These are phyloP conservation scores for Cladosporium sp. DNA, from an alignment of 2,329 filamentous ascomycete genomes.

Conservation along the genomic window DNA sequence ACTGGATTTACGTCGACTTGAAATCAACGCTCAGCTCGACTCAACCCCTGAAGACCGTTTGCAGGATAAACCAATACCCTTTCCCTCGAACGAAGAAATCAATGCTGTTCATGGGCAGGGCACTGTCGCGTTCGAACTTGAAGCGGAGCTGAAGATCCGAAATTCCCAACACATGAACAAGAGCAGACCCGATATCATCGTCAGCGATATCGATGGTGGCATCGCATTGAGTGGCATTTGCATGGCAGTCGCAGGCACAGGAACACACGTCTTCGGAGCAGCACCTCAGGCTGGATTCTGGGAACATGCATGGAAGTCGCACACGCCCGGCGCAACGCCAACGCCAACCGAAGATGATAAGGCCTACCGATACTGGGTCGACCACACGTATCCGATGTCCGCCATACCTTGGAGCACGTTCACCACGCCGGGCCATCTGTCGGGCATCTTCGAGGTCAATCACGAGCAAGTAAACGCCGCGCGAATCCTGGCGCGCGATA, in stretches of 20 bases:
- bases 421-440: slow-evolving; percentile 64
- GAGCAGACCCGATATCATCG: slow-evolving; percentile 48
- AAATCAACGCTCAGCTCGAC: not conserved
- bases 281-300: slow-evolving; percentile 57
- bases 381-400: not conserved
- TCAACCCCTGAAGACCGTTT: slow-evolving; percentile 17
- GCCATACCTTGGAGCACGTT: slow-evolving; percentile 71
- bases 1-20: not conserved
- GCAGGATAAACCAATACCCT: slow-evolving; percentile 69
- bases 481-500: slow-evolving; percentile 74
- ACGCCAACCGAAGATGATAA: not conserved
- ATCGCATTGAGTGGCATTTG: slow-evolving; percentile 83
- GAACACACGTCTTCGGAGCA: slow-evolving; percentile 75
- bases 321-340: not conserved
- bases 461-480: slow-evolving; percentile 79
- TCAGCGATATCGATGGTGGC: slow-evolving; percentile 82
- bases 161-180: not conserved
- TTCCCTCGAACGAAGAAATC: slow-evolving; percentile 90
- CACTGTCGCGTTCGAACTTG: slow-evolving; percentile 79
- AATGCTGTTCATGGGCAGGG: slow-evolving; percentile 91
- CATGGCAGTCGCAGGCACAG: slow-evolving; percentile 67
- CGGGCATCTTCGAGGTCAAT: slow-evolving; percentile 66
- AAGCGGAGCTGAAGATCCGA: slow-evolving; percentile 57
- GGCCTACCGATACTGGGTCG: not conserved
- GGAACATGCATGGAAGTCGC: not conserved